A percentile compares a stretch with the other conserved stretches of the same genome.
These are phyloP conservation scores for Chrysanthemum seticuspe DNA, from an alignment of 129 eudicot species.

Conservation along the genomic window DNA sequence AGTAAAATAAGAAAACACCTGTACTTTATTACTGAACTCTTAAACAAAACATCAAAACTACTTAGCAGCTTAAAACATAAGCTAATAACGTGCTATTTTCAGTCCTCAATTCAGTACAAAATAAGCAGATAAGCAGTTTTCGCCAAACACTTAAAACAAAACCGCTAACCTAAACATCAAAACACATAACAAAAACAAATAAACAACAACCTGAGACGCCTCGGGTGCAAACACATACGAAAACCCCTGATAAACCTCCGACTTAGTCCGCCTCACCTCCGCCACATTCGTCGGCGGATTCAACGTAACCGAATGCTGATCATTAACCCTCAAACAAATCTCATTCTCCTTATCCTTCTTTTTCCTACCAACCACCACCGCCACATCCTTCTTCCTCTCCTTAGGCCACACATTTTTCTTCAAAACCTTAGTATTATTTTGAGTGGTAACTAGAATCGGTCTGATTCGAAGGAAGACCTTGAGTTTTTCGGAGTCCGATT, in stretches of 20 bases:
- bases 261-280: slow-evolving; percentile 48
- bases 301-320: slow-evolving; percentile 57
- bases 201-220: slow-evolving; percentile 59
- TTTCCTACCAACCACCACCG: not conserved
- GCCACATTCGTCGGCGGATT: slow-evolving; percentile 49
- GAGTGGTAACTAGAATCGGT: slow-evolving; percentile 24
- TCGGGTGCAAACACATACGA: slow-evolving; percentile 59
- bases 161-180: not conserved
- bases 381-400: slow-evolving; percentile 9
- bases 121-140: too few species aligned
- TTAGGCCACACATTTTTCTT: slow-evolving; percentile 61
- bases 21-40: too few species aligned
- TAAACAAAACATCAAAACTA: too few species aligned
- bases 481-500: slow-evolving; percentile 38
- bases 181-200: not conserved
- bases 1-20: too few species aligned
- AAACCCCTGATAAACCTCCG: slow-evolving; percentile 77
- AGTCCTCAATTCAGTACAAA: too few species aligned
- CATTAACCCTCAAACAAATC: slow-evolving; percentile 49
- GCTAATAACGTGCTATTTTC: too few species aligned
- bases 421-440: too few species aligned
- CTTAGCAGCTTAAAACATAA: too few species aligned
- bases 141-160: not conserved
- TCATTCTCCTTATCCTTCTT: slow-evolving; percentile 19
- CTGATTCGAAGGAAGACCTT: slow-evolving; percentile 63